Evolutionary conservation across 352 stramenopile genomes (phyloP).

Genomic region (Phytophthora pseudosyringae): DNA sequence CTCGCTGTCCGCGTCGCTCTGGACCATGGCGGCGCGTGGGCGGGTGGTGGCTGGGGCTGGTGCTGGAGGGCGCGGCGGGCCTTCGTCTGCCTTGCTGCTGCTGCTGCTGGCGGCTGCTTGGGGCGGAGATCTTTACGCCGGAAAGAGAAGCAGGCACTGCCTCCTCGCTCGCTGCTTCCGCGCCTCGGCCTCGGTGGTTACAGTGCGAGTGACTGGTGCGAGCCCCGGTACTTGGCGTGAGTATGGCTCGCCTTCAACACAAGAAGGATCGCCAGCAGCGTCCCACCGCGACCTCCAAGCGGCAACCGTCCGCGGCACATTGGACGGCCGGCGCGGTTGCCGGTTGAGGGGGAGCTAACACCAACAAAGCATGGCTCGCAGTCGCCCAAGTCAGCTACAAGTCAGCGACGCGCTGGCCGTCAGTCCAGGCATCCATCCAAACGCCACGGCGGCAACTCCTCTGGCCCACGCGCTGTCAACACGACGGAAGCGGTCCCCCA

Average conservation of each 20-base stretch:
- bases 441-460: no score
- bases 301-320: no score
- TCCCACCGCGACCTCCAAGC: slow-evolving; percentile 19
- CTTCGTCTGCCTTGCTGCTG: neutral
- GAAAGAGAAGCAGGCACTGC: slow-evolving; percentile 28
- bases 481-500: no score
- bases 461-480: no score
- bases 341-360: neutral
- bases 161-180: slow-evolving; percentile 15
- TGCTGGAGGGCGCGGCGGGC: neutral
- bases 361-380: neutral
- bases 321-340: neutral
- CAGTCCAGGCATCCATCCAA: neutral
- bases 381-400: slow-evolving; percentile 4
- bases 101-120: neutral
- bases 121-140: slow-evolving; percentile 25
- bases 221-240: slow-evolving; percentile 19
- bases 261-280: slow-evolving; percentile 30
- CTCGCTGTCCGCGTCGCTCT: slow-evolving; percentile 15
- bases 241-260: slow-evolving; percentile 29
- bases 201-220: slow-evolving; percentile 33
- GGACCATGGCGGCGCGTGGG: slow-evolving; percentile 10
- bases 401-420: neutral
- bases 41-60: neutral
- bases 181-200: slow-evolving; percentile 31